Conservation (phyloP, 805 yeast species). For the Groenewaldozyma salmanticensis region DNA sequence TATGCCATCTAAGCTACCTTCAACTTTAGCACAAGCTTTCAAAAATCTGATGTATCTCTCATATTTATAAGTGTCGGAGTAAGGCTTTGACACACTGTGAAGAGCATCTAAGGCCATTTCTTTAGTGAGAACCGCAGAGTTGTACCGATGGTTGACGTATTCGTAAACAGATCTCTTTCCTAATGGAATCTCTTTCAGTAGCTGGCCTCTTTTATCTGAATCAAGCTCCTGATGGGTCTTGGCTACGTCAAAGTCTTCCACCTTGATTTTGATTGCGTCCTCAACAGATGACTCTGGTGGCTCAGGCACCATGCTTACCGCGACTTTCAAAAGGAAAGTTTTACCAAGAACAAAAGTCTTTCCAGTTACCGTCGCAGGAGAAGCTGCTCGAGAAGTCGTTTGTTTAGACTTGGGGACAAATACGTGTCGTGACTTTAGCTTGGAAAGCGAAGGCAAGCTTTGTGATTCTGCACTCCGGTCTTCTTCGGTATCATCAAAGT, state of each 20-base stretch:
- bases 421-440: neutral
- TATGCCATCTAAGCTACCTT: conserved; percentile 1
- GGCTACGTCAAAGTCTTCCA: neutral
- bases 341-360: too few relatives aligned
- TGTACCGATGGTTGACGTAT: conserved; percentile 5
- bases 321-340: too few relatives aligned
- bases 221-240: neutral
- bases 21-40: conserved; percentile 12
- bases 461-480: too few relatives aligned
- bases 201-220: neutral
- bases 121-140: neutral
- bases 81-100: conserved; percentile 13
- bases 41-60: conserved; percentile 17
- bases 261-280: neutral
- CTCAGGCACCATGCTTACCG: too few relatives aligned
- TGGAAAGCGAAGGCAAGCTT: too few relatives aligned
- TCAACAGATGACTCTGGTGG: too few relatives aligned
- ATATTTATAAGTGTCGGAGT: conserved; percentile 15
- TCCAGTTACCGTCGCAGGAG: too few relatives aligned
- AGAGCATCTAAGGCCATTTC: conserved; percentile 15
- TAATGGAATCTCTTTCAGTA: conserved; percentile 3
- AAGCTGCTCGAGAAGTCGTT: too few relatives aligned
- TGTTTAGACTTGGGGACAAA: neutral
- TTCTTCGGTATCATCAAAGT: too few relatives aligned
- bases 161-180: conserved; percentile 20